phyloP scores from a whole-genome alignment of 208 protist genomes.

The Herpetomonas samuelpessoai region DNA sequence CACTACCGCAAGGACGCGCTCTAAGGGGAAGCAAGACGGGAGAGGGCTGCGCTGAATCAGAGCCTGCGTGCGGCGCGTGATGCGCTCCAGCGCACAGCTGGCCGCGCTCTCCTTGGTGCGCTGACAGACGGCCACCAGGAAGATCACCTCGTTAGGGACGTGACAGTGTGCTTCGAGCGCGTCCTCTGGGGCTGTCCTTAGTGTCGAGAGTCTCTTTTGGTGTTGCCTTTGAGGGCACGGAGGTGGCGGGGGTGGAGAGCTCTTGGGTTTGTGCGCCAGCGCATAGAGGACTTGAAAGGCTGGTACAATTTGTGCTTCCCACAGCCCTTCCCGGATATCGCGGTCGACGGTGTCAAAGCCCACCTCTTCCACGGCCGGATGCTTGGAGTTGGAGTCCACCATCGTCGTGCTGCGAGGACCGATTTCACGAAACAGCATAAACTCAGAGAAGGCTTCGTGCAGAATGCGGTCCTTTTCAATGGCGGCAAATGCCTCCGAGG shows the following conservation, averaged over 20 bases:
- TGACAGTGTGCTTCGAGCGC: too few relatives aligned
- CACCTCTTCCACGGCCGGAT: conserved; percentile 5
- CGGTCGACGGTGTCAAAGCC: conserved; percentile 23
- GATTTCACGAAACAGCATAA: neutral
- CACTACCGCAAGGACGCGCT: conserved; percentile 39
- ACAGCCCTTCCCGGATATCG: conserved; percentile 25
- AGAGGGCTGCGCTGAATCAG: neutral
- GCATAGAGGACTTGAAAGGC: too few relatives aligned
- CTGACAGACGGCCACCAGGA: conserved; percentile 53
- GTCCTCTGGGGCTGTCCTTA: too few relatives aligned
- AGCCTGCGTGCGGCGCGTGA: neutral
- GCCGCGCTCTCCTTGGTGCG: conserved; percentile 36
- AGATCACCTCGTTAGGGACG: conserved; percentile 28
- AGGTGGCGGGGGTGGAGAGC: too few relatives aligned
- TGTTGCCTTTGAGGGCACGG: too few relatives aligned
- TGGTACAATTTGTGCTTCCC: conserved; percentile 17
- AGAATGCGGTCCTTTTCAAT: neutral
- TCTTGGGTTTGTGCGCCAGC: too few relatives aligned
- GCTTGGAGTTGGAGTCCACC: conserved; percentile 1
- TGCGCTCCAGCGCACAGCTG: conserved; percentile 18
- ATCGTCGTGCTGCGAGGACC: neutral
- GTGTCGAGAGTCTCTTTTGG: too few relatives aligned
- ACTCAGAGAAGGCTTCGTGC: neutral
- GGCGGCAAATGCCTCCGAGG: too few relatives aligned
- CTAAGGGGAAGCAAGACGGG: neutral